These are phyloP conservation scores for Scedosporium dehoogii DNA, from an alignment of 2,329 filamentous ascomycete species.

Conservation along the genomic window DNA sequence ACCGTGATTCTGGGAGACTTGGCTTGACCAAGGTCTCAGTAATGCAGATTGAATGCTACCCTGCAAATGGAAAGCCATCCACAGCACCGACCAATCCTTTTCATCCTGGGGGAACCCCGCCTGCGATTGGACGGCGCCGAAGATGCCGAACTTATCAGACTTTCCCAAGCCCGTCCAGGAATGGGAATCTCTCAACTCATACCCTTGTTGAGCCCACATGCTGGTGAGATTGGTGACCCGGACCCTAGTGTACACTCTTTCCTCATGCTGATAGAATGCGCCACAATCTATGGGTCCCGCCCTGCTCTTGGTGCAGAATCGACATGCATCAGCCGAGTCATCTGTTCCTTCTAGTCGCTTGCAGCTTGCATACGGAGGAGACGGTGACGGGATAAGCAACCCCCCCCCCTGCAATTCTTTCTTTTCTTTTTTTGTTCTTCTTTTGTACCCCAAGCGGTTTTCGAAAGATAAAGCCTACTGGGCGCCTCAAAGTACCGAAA, in stretches of 20 bases:
- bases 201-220: background rate
- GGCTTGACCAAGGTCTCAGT: conserved; percentile 3
- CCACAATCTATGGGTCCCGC: background rate
- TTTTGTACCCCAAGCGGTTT: no score
- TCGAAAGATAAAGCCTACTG: no score
- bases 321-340: background rate
- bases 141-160: background rate
- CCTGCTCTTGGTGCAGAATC: background rate
- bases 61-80: background rate
- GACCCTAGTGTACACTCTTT: background rate
- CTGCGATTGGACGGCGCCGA: background rate
- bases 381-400: background rate
- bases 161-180: background rate
- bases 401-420: background rate
- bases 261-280: background rate
- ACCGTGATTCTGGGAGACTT: background rate
- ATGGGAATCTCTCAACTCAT: background rate
- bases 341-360: background rate
- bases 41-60: background rate
- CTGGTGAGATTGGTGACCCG: background rate
- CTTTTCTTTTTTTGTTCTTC: background rate
- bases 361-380: background rate
- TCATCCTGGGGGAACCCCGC: background rate
- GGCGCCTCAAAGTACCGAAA: no score
- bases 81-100: background rate